A percentile compares a stretch with the other conserved stretches of the same genome.
Conservation (phyloP, 805 yeast genomes). For the Wickerhamiella qilinensis region DNA sequence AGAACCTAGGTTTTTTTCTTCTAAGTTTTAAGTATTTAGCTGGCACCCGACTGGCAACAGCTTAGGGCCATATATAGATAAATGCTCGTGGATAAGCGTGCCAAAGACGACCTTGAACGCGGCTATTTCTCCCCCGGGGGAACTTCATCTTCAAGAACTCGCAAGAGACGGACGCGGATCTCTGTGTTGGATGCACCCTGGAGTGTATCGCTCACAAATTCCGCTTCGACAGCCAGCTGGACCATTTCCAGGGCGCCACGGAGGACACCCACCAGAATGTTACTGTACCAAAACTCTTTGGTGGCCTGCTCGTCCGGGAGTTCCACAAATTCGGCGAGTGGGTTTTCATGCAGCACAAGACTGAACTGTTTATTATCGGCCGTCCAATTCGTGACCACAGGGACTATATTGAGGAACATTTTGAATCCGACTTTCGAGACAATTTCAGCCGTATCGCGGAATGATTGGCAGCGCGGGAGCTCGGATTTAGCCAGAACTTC, state of each 20-base stretch:
- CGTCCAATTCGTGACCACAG: constrained; percentile 61
- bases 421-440: constrained; percentile 80
- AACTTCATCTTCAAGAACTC: constrained; percentile 75
- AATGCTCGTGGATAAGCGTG: too few species aligned
- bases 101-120: too few species aligned
- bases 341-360: constrained; percentile 65
- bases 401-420: constrained; percentile 70
- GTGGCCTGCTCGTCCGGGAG: constrained; percentile 62
- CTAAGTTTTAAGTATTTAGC: too few species aligned
- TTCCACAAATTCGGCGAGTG: constrained; percentile 89
- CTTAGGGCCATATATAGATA: too few species aligned
- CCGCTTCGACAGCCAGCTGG: constrained; percentile 75
- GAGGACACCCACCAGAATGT: constrained; percentile 74
- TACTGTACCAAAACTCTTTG: constrained; percentile 81
- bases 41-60: too few species aligned
- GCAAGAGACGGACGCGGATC: constrained; percentile 51
- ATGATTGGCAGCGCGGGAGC: constrained; percentile 61
- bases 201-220: constrained; percentile 61
- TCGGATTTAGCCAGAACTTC: constrained; percentile 84
- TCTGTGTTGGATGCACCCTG: constrained; percentile 77
- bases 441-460: constrained; percentile 78
- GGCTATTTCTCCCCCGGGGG: constrained; percentile 85
- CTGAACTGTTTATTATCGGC: constrained; percentile 60
- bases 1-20: too few species aligned
- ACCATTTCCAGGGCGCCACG: constrained; percentile 93